Conservation (phyloP, 140 eudicot genomes). For the Ambrosia hybrid region DNA sequence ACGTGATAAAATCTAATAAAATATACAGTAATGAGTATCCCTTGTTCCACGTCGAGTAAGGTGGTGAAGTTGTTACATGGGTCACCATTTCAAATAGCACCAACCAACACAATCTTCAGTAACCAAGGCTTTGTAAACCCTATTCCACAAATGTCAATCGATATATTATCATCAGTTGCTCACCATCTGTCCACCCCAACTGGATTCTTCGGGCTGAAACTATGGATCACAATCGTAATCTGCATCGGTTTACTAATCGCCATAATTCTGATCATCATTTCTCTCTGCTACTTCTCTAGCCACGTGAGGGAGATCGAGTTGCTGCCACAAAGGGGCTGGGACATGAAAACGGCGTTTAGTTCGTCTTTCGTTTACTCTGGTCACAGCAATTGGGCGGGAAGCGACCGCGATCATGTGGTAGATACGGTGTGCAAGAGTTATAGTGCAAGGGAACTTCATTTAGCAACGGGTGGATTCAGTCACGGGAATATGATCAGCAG, state of each 20-base stretch:
- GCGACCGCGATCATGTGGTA: not conserved
- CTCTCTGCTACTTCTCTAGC: slow-evolving; percentile 11
- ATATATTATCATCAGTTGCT: slow-evolving; percentile 3
- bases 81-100: not conserved
- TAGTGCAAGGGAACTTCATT: slow-evolving; percentile 33
- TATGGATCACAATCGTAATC: slow-evolving; percentile 36
- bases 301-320: slow-evolving; percentile 18
- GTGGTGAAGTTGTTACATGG: slow-evolving; percentile 18
- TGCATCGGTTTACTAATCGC: slow-evolving; percentile 17
- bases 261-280: not conserved
- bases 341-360: not conserved
- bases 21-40: not conserved
- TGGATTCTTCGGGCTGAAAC: slow-evolving; percentile 38
- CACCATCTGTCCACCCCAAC: slow-evolving; percentile 35
- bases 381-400: not conserved
- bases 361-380: slow-evolving; percentile 5
- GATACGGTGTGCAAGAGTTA: slow-evolving; percentile 25
- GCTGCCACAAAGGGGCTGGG: slow-evolving; percentile 10
- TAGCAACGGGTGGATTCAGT: slow-evolving; percentile 42
- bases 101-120: not conserved
- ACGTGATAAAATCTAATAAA: not conserved
- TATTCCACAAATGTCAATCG: slow-evolving; percentile 22
- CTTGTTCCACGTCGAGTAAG: slow-evolving; percentile 8
- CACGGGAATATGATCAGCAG: slow-evolving; percentile 40
- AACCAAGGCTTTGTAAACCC: slow-evolving; percentile 7